These are phyloP conservation scores for Blastobotrys niveus DNA, from an alignment of 1,139 yeast species.

Conservation along the genomic window DNA sequence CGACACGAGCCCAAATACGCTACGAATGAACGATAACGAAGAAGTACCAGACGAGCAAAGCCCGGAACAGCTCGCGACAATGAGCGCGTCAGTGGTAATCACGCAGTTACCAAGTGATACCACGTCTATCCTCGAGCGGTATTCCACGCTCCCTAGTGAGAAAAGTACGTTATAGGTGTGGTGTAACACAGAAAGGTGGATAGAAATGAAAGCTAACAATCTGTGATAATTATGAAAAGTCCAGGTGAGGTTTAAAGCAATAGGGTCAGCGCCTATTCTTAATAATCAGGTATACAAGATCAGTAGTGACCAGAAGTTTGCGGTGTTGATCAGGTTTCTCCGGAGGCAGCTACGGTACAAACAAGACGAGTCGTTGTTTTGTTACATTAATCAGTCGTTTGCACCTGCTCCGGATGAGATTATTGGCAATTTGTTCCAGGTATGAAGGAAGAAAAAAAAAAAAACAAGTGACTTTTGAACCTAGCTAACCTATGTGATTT, in stretches of 20 bases:
- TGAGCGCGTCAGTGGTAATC: slow-evolving; percentile 32
- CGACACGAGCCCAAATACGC: too few relatives aligned
- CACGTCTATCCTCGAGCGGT: slow-evolving; percentile 26
- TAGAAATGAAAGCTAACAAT: not conserved
- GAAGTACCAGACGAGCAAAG: slow-evolving; percentile 29
- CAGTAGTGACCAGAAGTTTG: slow-evolving; percentile 33
- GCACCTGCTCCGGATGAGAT: slow-evolving; percentile 39
- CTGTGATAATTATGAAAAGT: too few relatives aligned
- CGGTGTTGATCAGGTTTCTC: slow-evolving; percentile 35
- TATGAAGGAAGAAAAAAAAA: slow-evolving; percentile 8
- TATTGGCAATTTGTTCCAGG: slow-evolving; percentile 30
- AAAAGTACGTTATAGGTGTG: slow-evolving; percentile 19
- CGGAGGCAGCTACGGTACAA: slow-evolving; percentile 32
- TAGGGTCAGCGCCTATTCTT: slow-evolving; percentile 38
- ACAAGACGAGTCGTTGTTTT: slow-evolving; percentile 33
- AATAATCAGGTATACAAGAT: slow-evolving; percentile 35
- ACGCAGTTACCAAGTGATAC: slow-evolving; percentile 31
- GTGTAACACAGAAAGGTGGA: not conserved
- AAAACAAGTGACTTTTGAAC: not conserved
- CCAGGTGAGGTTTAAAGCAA: slow-evolving; percentile 32
- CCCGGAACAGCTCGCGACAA: slow-evolving; percentile 28
- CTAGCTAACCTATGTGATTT: slow-evolving; percentile 5
- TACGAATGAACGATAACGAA: too few relatives aligned
- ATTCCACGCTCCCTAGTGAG: slow-evolving; percentile 23
- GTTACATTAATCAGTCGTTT: slow-evolving; percentile 38